These are phyloP conservation scores for Tagetes patula DNA, from an alignment of 129 eudicot genomes.

Conservation along the genomic window DNA sequence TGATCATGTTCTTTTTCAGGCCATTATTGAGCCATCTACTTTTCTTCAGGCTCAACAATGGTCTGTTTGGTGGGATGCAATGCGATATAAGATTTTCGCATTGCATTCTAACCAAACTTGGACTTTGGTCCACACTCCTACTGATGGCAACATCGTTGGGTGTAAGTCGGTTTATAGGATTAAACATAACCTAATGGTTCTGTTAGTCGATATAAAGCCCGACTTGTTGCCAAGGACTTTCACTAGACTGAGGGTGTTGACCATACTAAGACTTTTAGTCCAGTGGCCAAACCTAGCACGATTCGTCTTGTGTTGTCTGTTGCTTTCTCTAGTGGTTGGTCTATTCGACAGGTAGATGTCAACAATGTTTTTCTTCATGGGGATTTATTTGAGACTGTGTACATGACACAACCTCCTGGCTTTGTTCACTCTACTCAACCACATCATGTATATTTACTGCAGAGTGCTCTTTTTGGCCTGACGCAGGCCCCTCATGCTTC, in stretches of 20 bases:
- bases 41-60: too few species aligned
- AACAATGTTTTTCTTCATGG: neutral
- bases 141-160: too few species aligned
- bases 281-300: neutral
- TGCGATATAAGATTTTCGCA: neutral
- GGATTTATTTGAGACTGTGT: neutral
- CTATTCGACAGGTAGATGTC: neutral
- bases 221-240: neutral
- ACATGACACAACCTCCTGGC: neutral
- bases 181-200: neutral
- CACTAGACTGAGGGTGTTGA: neutral
- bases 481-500: neutral
- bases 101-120: too few species aligned
- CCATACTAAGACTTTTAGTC: conserved; percentile 12
- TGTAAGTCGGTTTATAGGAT: too few species aligned
- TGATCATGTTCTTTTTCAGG: too few species aligned
- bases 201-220: neutral
- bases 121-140: neutral
- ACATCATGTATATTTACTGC: neutral
- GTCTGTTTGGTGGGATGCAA: neutral
- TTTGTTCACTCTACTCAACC: neutral
- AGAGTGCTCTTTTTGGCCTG: neutral
- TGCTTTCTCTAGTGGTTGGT: neutral
- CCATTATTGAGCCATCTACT: too few species aligned
- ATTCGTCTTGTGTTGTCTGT: neutral